Evolutionary conservation across 2,329 filamentous ascomycete genomes (phyloP).

Genomic region (Pseudodiploospora longispora): DNA sequence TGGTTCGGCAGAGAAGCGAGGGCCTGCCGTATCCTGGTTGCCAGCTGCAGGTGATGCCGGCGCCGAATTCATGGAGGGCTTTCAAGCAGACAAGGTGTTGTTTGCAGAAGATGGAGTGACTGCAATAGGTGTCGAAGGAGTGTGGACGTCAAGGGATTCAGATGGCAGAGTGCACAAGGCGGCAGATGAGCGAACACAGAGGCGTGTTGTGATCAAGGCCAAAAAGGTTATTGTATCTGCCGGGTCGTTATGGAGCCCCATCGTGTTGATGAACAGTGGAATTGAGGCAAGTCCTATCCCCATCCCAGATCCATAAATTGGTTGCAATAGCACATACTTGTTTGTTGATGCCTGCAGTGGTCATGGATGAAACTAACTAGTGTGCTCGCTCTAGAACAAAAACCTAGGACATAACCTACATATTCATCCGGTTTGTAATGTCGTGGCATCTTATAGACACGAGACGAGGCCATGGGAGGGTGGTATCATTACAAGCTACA

Average conservation of each 20-base stretch:
- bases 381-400: conserved; percentile 45
- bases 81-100: conserved; percentile 59
- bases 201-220: conserved; percentile 64
- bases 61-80: conserved; percentile 77
- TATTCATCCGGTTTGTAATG: conserved; percentile 62
- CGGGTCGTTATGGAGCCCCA: conserved; percentile 68
- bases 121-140: conserved; percentile 64
- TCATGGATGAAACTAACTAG: neutral
- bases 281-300: conserved; percentile 44
- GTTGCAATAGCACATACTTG: too few relatives aligned
- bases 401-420: conserved; percentile 78
- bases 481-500: conserved; percentile 70
- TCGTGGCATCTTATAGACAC: conserved; percentile 58
- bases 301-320: neutral
- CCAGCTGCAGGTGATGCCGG: conserved; percentile 72
- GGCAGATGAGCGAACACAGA: conserved; percentile 37
- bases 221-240: conserved; percentile 73
- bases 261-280: conserved; percentile 70
- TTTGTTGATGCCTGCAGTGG: too few relatives aligned
- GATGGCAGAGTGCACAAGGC: conserved; percentile 48
- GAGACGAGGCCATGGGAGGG: conserved; percentile 66
- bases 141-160: conserved; percentile 65
- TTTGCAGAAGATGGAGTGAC: conserved; percentile 53
- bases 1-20: conserved; percentile 65
- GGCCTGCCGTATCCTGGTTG: conserved; percentile 68